Base-by-base conservation (phyloP, 352 stramenopile genomes). In the Pythium chondricola region DNA sequence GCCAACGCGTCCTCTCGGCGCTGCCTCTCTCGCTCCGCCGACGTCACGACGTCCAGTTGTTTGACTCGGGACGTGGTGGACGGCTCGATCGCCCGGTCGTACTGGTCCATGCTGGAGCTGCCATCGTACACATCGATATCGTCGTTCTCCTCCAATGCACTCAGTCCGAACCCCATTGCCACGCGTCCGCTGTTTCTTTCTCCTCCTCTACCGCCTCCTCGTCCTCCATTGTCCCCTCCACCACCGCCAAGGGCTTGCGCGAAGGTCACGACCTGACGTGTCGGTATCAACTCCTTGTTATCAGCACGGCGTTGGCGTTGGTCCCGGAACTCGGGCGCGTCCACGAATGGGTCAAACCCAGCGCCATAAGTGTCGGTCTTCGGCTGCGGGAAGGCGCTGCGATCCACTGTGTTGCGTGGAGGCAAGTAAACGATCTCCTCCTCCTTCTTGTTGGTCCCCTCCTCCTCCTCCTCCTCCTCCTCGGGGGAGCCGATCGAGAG, bases 121-220 rank as follows among this genome's bases (percentile, higher is more conserved):
- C 64, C 69, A 5, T 65, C 80, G 36, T 94, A 94, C 25, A 94
- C 76, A 35, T 94, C 83, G 1, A 92, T 29, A 33, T 94, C 83
- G 47, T 94, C 80, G 43, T 89, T 83, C 35, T 94, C 83, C 51
- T 94, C 83, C 8, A 94, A 55, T 2, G 83, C 76, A 52, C 83
- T 76, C 3, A 94, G 52, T 16, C 83, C 83, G 40, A 86, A 88
- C 5, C 52, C 72, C 29, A 59, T 83, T 0, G 66, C 62, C 3
- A 52, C 60, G n/a, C 46, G 55, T 51, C 71, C 68, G 29, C 52
- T 72, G 14, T 67, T 69, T 18, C 54, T 58, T 2, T 48, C 61
- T 4, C 35, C 50, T 31, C 75, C 69, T 29, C 31, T 27, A 11
- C 24, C 43, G 21, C 14, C 32, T 18, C 29, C 31, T 8, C 3